Evolutionary conservation across 257 asterid genomes (phyloP).

Genomic region (Voacanga thouarsii): DNA sequence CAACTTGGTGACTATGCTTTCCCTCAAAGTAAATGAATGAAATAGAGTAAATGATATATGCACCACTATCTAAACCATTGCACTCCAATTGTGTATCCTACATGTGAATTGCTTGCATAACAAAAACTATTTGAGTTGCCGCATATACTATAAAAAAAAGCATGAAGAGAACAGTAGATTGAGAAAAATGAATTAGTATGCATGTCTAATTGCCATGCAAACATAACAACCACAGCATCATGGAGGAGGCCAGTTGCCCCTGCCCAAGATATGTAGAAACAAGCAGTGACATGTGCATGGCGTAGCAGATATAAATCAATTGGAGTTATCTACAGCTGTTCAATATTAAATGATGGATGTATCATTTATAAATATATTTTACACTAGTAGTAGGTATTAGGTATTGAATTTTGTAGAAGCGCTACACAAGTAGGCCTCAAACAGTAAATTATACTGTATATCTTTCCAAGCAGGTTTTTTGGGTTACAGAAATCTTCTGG

Average conservation of each 20-base stretch:
- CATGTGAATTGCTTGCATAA: background rate
- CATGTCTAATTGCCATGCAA: slow-evolving; percentile 8
- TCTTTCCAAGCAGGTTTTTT: background rate
- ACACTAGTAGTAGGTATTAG: slow-evolving; percentile 9
- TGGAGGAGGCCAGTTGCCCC: slow-evolving; percentile 4
- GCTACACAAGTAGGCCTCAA: background rate
- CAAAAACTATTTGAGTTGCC: background rate
- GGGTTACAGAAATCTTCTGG: background rate
- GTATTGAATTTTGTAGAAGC: slow-evolving; percentile 3
- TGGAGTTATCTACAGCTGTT: background rate
- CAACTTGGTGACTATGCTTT: background rate
- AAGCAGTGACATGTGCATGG: slow-evolving; percentile 7
- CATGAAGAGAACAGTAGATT: background rate
- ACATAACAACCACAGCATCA: background rate
- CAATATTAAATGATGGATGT: background rate
- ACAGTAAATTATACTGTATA: background rate
- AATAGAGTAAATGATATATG: background rate
- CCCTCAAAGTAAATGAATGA: background rate
- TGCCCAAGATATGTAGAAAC: background rate
- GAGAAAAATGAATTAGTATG: background rate
- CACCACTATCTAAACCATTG: background rate
- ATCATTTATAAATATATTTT: background rate
- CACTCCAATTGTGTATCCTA: background rate
- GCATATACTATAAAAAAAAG: background rate
- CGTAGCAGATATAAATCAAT: background rate